Percentiles rank a stretch among this genome's conserved stretches.
Evolutionary conservation across 1,284 basidiomycete species (phyloP).

Genomic region (Sporisorium exsertum): DNA sequence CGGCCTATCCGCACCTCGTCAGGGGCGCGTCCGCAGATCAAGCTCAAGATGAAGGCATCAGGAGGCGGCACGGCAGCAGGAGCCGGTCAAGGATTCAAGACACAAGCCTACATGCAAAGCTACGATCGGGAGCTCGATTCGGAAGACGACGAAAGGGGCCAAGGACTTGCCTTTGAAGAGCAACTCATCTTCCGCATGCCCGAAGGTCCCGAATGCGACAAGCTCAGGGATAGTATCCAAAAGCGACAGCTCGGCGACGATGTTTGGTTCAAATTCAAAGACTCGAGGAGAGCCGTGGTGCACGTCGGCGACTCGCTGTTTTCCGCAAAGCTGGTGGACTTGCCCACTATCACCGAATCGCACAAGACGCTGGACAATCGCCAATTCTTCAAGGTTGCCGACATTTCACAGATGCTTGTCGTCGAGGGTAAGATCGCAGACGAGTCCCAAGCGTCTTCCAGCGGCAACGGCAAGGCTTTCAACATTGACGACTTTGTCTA

Average conservation of each 20-base stretch:
- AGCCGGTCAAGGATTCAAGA: conserved; percentile 60
- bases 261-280: conserved; percentile 98
- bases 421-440: conserved; percentile 59
- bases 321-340: conserved; percentile 92
- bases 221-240: conserved; percentile 75
- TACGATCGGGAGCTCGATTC: conserved; percentile 91
- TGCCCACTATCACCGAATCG: conserved; percentile 92
- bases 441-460: conserved; percentile 77
- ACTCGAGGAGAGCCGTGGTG: conserved; percentile 90
- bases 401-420: conserved; percentile 80
- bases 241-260: conserved; percentile 81
- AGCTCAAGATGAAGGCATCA: conserved; percentile 52
- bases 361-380: conserved; percentile 97
- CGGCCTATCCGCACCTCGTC: conserved; percentile 45
- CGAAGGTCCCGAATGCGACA: conserved; percentile 75
- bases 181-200: conserved; percentile 95
- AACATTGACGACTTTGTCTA: conserved; percentile 96
- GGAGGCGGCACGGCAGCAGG: conserved; percentile 47
- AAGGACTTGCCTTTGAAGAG: conserved; percentile 87
- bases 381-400: conserved; percentile 94
- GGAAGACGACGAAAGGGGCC: conserved; percentile 81
- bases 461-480: conserved; percentile 77
- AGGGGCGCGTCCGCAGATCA: conserved; percentile 49
- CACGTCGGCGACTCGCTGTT: conserved; percentile 85
- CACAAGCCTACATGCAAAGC: conserved; percentile 67